phyloP scores from a whole-genome alignment of 768 basidiomycete genomes.

The Pleurotus cornucopiae region DNA sequence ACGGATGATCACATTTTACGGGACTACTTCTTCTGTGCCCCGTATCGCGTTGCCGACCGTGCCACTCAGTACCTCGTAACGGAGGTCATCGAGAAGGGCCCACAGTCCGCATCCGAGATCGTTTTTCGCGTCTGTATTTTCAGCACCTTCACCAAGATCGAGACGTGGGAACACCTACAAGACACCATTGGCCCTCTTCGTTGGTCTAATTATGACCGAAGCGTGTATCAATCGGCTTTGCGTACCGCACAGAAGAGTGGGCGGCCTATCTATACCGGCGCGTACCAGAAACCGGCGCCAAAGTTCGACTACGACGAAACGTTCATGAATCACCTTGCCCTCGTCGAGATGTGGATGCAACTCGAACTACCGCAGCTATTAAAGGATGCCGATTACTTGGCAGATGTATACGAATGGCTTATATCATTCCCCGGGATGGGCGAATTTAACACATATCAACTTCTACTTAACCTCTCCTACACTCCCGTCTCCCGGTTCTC shows the following conservation, averaged over 20 bases:
- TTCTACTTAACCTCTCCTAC: slow-evolving; percentile 57
- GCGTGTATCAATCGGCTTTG: slow-evolving; percentile 51
- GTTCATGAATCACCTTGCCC: slow-evolving; percentile 59
- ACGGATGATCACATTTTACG: slow-evolving; percentile 58
- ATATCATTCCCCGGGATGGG: slow-evolving; percentile 66
- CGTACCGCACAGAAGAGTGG: slow-evolving; percentile 30
- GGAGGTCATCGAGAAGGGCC: slow-evolving; percentile 68
- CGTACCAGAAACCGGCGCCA: slow-evolving; percentile 72
- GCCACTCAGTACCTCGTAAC: slow-evolving; percentile 63
- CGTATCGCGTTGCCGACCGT: slow-evolving; percentile 71
- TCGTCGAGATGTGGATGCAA: slow-evolving; percentile 59
- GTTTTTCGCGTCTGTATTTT: slow-evolving; percentile 71
- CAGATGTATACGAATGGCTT: slow-evolving; percentile 60
- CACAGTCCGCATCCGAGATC: slow-evolving; percentile 55
- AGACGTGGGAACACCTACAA: slow-evolving; percentile 65
- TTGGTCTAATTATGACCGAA: slow-evolving; percentile 54
- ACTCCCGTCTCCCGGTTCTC: slow-evolving; percentile 55
- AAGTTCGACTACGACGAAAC: slow-evolving; percentile 40
- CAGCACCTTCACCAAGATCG: slow-evolving; percentile 66
- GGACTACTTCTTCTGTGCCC: slow-evolving; percentile 64
- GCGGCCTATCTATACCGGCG: slow-evolving; percentile 56
- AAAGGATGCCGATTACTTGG: slow-evolving; percentile 45
- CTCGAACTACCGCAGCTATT: slow-evolving; percentile 47
- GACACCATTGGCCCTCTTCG: slow-evolving; percentile 51
- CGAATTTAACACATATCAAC: slow-evolving; percentile 70